Evolutionary conservation across 345 rosid species (phyloP).

Genomic region (Alliaria petiolata): DNA sequence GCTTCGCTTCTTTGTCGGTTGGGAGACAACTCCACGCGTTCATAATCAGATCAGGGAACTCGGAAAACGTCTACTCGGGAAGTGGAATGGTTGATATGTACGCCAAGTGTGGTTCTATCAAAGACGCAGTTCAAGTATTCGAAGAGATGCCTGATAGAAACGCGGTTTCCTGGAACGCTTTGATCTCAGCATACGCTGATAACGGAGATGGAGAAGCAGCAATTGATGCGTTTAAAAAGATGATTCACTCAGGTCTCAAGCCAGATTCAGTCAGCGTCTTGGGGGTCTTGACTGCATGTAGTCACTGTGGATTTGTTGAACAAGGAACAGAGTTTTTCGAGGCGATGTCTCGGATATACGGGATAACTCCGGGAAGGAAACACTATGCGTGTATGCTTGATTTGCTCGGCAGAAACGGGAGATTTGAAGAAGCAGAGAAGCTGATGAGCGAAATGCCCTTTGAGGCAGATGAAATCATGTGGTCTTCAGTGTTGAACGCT

Average conservation of each 20-base stretch:
- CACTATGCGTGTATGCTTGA: conserved; percentile 75
- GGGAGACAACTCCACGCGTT: conserved; percentile 69
- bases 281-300: conserved; percentile 72
- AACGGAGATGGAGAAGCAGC: conserved; percentile 72
- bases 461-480: conserved; percentile 76
- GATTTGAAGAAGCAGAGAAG: conserved; percentile 63
- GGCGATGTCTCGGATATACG: conserved; percentile 47
- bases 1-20: conserved; percentile 57
- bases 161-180: conserved; percentile 77
- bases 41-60: conserved; percentile 63
- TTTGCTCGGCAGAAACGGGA: conserved; percentile 60
- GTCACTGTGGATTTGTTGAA: conserved; percentile 75
- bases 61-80: conserved; percentile 64
- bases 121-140: conserved; percentile 60
- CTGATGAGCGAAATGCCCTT: conserved; percentile 67
- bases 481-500: conserved; percentile 83
- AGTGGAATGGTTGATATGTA: conserved; percentile 80
- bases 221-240: conserved; percentile 49
- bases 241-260: conserved; percentile 55
- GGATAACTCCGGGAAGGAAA: conserved; percentile 58
- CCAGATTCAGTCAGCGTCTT: conserved; percentile 80
- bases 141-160: conserved; percentile 77
- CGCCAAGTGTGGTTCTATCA: conserved; percentile 81
- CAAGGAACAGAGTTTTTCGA: conserved; percentile 58
- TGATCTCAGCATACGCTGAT: conserved; percentile 75